Conservation (phyloP, 352 stramenopile genomes). For the Aphanomyces invadans region DNA sequence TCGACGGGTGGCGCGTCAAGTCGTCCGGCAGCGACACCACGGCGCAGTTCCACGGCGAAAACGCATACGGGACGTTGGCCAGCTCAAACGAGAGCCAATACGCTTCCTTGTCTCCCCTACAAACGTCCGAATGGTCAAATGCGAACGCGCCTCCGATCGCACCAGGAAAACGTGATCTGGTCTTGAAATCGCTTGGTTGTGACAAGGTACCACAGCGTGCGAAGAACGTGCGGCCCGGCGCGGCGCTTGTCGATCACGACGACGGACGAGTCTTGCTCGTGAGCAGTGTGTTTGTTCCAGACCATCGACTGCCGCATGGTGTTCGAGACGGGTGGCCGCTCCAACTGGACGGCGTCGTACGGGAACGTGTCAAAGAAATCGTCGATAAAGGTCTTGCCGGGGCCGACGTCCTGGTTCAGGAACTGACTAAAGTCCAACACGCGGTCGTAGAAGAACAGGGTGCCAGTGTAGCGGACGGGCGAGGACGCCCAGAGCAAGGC, state of each 20-base stretch:
- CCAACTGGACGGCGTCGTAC: slow-evolving; percentile 22
- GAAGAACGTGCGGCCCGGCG: slow-evolving; percentile 1
- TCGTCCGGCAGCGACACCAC: slow-evolving; percentile 25
- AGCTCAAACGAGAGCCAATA: slow-evolving; percentile 28
- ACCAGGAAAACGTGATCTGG: slow-evolving; percentile 2
- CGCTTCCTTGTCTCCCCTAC: slow-evolving; percentile 26
- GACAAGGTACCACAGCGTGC: slow-evolving; percentile 13
- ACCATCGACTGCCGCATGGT: slow-evolving; percentile 18
- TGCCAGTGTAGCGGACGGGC: slow-evolving; percentile 22
- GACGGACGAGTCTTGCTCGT: slow-evolving; percentile 28
- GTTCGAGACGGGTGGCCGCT: slow-evolving; percentile 11
- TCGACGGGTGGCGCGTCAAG: slow-evolving; percentile 19
- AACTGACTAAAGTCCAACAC: slow-evolving; percentile 15
- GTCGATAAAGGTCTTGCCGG: neutral
- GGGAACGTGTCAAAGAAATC: slow-evolving; percentile 20
- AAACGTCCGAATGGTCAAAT: slow-evolving; percentile 15
- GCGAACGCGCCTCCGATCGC: neutral
- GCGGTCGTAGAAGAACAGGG: slow-evolving; percentile 27
- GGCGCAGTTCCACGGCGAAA: slow-evolving; percentile 24
- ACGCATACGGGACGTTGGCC: slow-evolving; percentile 17
- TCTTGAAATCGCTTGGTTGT: neutral
- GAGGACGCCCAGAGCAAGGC: slow-evolving; percentile 26
- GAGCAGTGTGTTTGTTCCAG: slow-evolving; percentile 10
- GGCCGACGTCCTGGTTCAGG: neutral
- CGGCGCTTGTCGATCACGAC: slow-evolving; percentile 25